Conservation (phyloP, 495 filamentous ascomycete species). For the Annulohypoxylon moriforme region DNA sequence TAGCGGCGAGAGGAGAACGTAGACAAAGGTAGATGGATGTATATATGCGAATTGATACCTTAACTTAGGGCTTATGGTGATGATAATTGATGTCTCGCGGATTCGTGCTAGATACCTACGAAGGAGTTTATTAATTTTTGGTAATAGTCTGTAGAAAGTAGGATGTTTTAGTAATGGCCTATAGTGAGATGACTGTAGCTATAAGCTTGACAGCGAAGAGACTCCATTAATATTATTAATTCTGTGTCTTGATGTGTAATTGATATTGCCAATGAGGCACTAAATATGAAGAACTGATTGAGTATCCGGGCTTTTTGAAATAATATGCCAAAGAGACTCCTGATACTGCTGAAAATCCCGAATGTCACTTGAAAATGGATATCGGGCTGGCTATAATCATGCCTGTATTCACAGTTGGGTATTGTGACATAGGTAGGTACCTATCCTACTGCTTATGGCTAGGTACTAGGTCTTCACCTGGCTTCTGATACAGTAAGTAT, state of each 20-base stretch:
- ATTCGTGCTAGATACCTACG: neutral
- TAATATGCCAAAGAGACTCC: neutral
- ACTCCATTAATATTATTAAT: neutral
- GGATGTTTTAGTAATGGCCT: neutral
- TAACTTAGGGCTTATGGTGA: neutral
- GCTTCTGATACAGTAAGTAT: no score
- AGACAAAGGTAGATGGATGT: neutral
- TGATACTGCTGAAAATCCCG: no score
- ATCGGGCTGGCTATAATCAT: no score
- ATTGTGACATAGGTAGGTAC: no score
- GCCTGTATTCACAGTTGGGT: no score
- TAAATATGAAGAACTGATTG: neutral
- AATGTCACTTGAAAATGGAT: no score
- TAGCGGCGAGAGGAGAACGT: neutral
- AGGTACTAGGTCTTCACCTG: no score
- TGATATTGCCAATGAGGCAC: neutral
- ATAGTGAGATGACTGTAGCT: neutral
- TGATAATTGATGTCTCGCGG: neutral
- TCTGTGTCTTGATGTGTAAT: neutral
- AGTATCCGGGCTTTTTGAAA: neutral
- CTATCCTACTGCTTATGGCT: no score
- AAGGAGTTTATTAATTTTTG: neutral
- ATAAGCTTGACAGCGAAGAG: neutral
- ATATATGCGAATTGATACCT: neutral
- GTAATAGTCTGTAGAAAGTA: neutral